Evolutionary conservation across 768 basidiomycete species (phyloP).

Genomic region (Suillus occidentalis): DNA sequence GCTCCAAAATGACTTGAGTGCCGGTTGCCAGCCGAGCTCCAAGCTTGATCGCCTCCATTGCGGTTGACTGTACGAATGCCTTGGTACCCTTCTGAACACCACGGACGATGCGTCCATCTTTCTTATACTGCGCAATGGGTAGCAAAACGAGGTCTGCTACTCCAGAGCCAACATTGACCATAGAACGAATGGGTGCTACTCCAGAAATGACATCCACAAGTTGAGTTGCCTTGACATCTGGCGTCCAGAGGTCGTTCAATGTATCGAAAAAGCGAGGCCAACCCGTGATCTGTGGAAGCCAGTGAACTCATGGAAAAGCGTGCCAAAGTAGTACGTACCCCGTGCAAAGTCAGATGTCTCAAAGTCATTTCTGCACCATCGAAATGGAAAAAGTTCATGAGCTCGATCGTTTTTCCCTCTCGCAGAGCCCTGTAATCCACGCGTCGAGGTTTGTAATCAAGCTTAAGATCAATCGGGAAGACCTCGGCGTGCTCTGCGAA

Average conservation of each 20-base stretch:
- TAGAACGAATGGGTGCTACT: conserved; percentile 91
- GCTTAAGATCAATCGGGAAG: conserved; percentile 90
- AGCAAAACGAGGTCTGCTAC: conserved; percentile 94
- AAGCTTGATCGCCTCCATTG: conserved; percentile 92
- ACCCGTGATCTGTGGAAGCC: conserved; percentile 72
- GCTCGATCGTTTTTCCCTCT: conserved; percentile 89
- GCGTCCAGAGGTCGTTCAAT: conserved; percentile 98
- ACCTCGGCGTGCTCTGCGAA: conserved; percentile 86
- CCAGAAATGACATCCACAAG: conserved; percentile 96
- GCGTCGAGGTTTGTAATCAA: conserved; percentile 97
- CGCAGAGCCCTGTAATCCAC: conserved; percentile 91
- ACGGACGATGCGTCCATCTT: conserved; percentile 89
- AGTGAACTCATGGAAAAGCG: conserved; percentile 1
- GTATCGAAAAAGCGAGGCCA: conserved; percentile 87
- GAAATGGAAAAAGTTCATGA: conserved; percentile 99
- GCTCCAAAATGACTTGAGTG: conserved; percentile 96
- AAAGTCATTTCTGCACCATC: conserved; percentile 98
- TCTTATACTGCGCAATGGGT: conserved; percentile 96
- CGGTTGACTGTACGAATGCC: conserved; percentile 91
- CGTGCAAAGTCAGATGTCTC: conserved; percentile 86
- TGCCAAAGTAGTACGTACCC: conserved; percentile 54
- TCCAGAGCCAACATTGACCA: conserved; percentile 97
- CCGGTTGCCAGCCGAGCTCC: conserved; percentile 94
- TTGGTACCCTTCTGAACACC: conserved; percentile 94
- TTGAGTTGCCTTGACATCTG: conserved; percentile 98